Evolutionary conservation across 1,284 basidiomycete genomes (phyloP), one percentile per base, ranked within the genome.

Genomic region (Boletus sp.): DNA sequence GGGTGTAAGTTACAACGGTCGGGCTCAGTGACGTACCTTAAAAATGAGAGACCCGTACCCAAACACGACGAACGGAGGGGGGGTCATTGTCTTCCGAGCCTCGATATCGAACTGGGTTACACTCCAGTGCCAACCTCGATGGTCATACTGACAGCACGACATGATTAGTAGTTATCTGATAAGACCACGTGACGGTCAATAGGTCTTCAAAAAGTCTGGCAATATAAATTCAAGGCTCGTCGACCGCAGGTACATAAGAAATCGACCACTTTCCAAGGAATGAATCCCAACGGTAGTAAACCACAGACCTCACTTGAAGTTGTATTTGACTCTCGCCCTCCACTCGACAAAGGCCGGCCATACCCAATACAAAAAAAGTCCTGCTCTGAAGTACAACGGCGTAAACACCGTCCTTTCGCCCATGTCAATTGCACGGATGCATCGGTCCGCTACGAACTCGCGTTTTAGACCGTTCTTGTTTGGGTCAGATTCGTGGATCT

Each of bases 41-140:
- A 84, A 90, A 50, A 91, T 89, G 29, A 91, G 73, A 5, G 87
- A 90, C 13, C 88, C 88, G 53, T 91, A 91, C 29, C 88, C 87
- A 56, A 90, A 90, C 17, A 91, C 83, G 37, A 84, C 70, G 57
- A 81, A 88, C 17, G 58, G 47, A 49, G 48, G 44, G 42, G 37
- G 36, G 1, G 19, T n/a, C 62, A 65, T 64, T 22, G 19, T 32
- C 25, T 8, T 36, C 39, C 16, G 2, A 22, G 32, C 19, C 7
- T 6, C 2, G 8, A 27, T 25, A n/a, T 37, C 17, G 8, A n/a
- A 35, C 29, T 34, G n/a, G 17, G 30, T 25, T 40, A 26, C 26
- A 26, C 20, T 17, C 14, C 2, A 4, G 19, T n/a, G 7, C 19
- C 14, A 16, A 19, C 9, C 27, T 22, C 0, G 25, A n/a, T n/a